These are phyloP conservation scores for Cutaneotrichosporon sp. DNA, from an alignment of 1,284 basidiomycete genomes.

Conservation along the genomic window DNA sequence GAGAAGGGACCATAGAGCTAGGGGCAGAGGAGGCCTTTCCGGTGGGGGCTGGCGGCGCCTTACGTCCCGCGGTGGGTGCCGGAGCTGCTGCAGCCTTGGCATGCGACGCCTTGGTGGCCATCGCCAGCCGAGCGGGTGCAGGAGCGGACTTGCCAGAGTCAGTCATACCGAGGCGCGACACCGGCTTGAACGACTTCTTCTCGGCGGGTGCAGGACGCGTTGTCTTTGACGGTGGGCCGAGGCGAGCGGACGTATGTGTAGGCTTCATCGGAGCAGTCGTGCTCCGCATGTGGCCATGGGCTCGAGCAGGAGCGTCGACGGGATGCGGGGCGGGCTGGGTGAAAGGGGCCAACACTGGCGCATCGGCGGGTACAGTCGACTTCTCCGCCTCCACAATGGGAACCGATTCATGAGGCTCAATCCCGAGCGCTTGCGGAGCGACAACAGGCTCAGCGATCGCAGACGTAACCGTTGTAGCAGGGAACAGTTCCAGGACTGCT, in stretches of 20 bases:
- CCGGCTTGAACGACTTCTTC: slow-evolving; percentile 24
- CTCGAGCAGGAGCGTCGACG: background rate
- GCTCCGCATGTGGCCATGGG: background rate
- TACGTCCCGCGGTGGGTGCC: background rate
- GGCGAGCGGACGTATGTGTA: background rate
- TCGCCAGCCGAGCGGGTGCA: slow-evolving; percentile 21
- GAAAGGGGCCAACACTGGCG: background rate
- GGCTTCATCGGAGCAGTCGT: background rate
- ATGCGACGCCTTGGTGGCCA: slow-evolving; percentile 10
- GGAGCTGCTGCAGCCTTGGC: background rate
- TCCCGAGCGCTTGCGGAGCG: background rate
- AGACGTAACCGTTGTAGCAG: background rate
- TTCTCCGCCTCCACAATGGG: background rate
- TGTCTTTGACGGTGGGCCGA: background rate
- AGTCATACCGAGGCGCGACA: slow-evolving; percentile 7
- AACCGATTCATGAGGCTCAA: background rate
- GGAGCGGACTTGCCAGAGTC: slow-evolving; percentile 19
- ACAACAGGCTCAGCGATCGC: background rate
- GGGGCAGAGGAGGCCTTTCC: background rate
- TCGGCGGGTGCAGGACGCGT: background rate
- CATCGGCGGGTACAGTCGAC: background rate
- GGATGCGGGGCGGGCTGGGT: background rate
- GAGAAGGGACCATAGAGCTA: background rate
- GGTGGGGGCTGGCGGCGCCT: background rate
- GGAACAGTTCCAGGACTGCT: too few relatives aligned